Evolutionary conservation across 106 monocot species (phyloP).

Genomic region (Hemerocallis citrina): DNA sequence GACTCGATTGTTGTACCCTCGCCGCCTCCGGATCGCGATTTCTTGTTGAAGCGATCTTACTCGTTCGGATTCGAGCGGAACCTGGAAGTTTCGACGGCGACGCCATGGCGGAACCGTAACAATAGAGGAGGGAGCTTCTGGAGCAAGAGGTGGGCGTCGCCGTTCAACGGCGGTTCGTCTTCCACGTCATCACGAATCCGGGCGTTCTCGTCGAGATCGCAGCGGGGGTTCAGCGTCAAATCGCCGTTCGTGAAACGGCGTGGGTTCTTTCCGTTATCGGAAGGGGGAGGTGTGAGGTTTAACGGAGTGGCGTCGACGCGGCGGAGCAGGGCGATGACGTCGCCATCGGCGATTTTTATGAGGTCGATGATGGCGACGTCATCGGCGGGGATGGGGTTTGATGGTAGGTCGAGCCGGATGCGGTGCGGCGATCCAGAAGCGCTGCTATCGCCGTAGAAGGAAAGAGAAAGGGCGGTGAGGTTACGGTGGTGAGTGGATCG

Average conservation of each 20-base stretch:
- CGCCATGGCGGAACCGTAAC: constrained; percentile 69
- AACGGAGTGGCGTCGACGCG: constrained; percentile 13
- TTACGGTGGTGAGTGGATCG: background rate
- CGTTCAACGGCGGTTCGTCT: constrained; percentile 33
- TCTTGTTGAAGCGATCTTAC: constrained; percentile 78
- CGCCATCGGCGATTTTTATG: constrained; percentile 31
- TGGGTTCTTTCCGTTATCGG: constrained; percentile 47
- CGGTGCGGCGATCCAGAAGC: constrained; percentile 91
- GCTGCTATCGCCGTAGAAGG: constrained; percentile 84
- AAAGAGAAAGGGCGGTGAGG: constrained; percentile 19
- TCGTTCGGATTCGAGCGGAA: constrained; percentile 89
- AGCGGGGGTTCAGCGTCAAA: constrained; percentile 1
- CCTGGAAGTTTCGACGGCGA: constrained; percentile 33
- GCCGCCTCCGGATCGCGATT: constrained; percentile 15
- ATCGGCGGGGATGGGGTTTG: constrained; percentile 11
- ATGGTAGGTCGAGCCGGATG: constrained; percentile 75
- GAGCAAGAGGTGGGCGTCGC: constrained; percentile 93
- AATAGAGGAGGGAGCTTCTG: constrained; percentile 46
- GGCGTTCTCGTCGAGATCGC: constrained; percentile 66
- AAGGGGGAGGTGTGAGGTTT: constrained; percentile 5
- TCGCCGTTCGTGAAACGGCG: constrained; percentile 25
- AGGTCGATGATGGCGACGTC: constrained; percentile 12
- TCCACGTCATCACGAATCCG: constrained; percentile 12
- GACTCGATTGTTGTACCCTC: constrained; percentile 8
- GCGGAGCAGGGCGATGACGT: constrained; percentile 44